These are phyloP conservation scores for Morella rubra DNA, from an alignment of 306 rosid species.

Conservation along the genomic window DNA sequence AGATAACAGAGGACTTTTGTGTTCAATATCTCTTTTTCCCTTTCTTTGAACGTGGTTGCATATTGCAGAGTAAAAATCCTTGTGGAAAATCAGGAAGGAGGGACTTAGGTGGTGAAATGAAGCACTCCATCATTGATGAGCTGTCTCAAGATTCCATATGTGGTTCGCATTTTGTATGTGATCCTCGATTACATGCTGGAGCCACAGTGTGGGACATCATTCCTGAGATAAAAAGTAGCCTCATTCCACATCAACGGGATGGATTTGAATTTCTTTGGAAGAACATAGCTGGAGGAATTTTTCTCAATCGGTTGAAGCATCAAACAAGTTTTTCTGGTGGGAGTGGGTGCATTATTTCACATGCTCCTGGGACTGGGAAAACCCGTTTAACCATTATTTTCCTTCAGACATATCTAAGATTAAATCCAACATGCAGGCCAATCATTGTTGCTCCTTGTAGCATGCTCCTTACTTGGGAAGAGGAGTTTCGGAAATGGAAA, in stretches of 20 bases:
- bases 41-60: constrained; percentile 6
- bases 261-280: constrained; percentile 79
- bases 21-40: background rate
- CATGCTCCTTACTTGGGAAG: constrained; percentile 80
- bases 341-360: constrained; percentile 70
- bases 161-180: constrained; percentile 19
- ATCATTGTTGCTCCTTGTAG: constrained; percentile 62
- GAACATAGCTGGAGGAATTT: constrained; percentile 62
- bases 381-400: constrained; percentile 62
- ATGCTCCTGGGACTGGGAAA: constrained; percentile 88
- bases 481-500: constrained; percentile 67
- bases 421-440: constrained; percentile 49
- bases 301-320: constrained; percentile 34
- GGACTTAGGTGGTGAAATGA: constrained; percentile 13
- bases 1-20: background rate
- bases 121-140: constrained; percentile 29
- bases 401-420: constrained; percentile 47
- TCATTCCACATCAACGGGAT: constrained; percentile 64
- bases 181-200: constrained; percentile 8
- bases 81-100: constrained; percentile 34
- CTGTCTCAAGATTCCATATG: constrained; percentile 14
- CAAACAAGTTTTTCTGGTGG: constrained; percentile 26
- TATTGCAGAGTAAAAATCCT: constrained; percentile 44
- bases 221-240: constrained; percentile 42
- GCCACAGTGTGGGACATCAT: constrained; percentile 71